Percentiles rank a stretch among this genome's conserved stretches.
Conservation (phyloP, 1,139 yeast species). For the Candida tunisiensis region DNA sequence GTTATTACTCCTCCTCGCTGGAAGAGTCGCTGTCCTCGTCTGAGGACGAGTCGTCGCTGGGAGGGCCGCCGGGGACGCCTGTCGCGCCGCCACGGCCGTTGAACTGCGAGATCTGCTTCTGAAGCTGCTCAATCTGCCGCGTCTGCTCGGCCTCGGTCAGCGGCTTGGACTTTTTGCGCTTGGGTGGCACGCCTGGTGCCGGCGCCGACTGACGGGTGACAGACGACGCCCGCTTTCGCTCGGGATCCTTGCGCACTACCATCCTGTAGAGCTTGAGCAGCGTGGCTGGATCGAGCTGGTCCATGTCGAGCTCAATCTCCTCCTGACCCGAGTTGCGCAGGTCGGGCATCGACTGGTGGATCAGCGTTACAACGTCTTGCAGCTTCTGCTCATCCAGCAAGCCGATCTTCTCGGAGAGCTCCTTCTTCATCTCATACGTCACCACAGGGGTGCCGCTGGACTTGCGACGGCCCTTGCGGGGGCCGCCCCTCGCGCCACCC, state of each 20-base stretch:
- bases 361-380: conserved; percentile 69
- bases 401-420: conserved; percentile 72
- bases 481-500: conserved; percentile 1
- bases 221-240: conserved; percentile 10
- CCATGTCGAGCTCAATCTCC: conserved; percentile 91
- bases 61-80: background rate
- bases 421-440: conserved; percentile 94
- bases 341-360: conserved; percentile 77
- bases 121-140: conserved; percentile 71
- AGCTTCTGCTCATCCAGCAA: conserved; percentile 60
- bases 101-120: conserved; percentile 66
- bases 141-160: conserved; percentile 52
- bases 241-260: conserved; percentile 37
- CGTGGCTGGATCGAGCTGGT: conserved; percentile 75
- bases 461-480: conserved; percentile 6
- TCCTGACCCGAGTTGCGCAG: conserved; percentile 56
- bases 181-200: conserved; percentile 5
- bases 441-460: conserved; percentile 13
- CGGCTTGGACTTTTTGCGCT: conserved; percentile 35
- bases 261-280: conserved; percentile 69
- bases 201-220: conserved; percentile 11
- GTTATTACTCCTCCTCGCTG: conserved; percentile 9
- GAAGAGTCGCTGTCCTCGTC: conserved; percentile 6
- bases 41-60: background rate
- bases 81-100: conserved; percentile 21